phyloP scores from a whole-genome alignment of 495 filamentous ascomycete genomes.

The Xylaria flabelliformis region DNA sequence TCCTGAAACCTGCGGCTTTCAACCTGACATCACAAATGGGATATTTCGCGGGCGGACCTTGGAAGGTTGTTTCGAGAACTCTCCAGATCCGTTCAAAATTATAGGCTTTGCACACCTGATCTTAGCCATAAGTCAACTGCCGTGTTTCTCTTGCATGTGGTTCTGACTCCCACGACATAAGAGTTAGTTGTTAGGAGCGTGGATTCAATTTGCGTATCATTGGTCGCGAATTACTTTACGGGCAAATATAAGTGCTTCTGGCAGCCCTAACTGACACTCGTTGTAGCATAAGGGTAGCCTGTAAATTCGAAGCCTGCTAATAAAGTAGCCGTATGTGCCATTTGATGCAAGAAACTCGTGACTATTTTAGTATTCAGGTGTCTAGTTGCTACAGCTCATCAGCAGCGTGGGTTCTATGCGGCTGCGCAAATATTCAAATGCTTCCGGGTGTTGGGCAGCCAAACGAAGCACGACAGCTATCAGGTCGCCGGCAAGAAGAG shows the following conservation, averaged over 20 bases:
- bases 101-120: constrained; percentile 32
- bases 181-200: constrained; percentile 49
- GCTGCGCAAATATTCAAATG: too few species aligned
- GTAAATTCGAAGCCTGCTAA: too few species aligned
- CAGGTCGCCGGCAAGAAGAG: constrained; percentile 33
- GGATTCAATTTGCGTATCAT: constrained; percentile 52
- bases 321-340: constrained; percentile 48
- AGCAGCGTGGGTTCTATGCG: too few species aligned
- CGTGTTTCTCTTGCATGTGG: constrained; percentile 51
- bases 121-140: constrained; percentile 40
- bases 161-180: constrained; percentile 45
- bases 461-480: constrained; percentile 38
- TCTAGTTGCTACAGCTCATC: constrained; percentile 39
- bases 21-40: constrained; percentile 1
- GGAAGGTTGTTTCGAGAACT: constrained; percentile 35
- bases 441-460: constrained; percentile 11
- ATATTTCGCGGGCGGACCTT: not conserved
- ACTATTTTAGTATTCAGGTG: constrained; percentile 37
- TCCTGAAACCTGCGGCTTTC: not conserved
- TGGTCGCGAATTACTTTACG: constrained; percentile 40
- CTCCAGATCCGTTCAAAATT: constrained; percentile 33
- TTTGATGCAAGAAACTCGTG: constrained; percentile 39
- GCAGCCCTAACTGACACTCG: too few species aligned
- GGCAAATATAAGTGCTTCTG: too few species aligned
- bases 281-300: too few species aligned